A percentile compares a stretch with the other conserved stretches of the same genome.
phyloP scores from a whole-genome alignment of 805 yeast genomes.

The Jamesozyma jinghongensis region DNA sequence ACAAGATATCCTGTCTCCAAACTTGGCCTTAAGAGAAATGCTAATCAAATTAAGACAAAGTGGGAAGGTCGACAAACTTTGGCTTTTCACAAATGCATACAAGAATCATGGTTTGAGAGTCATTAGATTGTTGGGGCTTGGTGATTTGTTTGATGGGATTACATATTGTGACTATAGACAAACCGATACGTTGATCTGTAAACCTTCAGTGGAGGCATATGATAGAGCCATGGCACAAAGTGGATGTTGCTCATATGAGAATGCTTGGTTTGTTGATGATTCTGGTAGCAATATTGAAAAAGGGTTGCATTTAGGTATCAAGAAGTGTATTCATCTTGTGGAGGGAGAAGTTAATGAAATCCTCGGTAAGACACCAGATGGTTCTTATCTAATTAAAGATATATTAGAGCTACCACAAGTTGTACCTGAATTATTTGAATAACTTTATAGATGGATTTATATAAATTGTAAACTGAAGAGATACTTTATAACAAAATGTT shows the following conservation, averaged over 20 bases:
- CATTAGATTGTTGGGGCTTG: slow-evolving; percentile 69
- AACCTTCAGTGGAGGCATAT: slow-evolving; percentile 74
- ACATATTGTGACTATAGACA: slow-evolving; percentile 80
- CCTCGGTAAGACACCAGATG: slow-evolving; percentile 32
- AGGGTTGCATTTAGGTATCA: slow-evolving; percentile 65
- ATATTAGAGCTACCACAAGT: slow-evolving; percentile 41
- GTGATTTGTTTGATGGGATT: slow-evolving; percentile 90
- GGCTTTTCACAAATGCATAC: slow-evolving; percentile 95
- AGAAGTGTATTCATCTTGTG: slow-evolving; percentile 61
- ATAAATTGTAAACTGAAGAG: too few relatives aligned
- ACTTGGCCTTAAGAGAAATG: slow-evolving; percentile 44
- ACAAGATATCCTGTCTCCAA: slow-evolving; percentile 64
- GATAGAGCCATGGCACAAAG: slow-evolving; percentile 57
- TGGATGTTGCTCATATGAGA: slow-evolving; percentile 31
- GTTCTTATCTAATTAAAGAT: slow-evolving; percentile 46
- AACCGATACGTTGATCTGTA: slow-evolving; percentile 62
- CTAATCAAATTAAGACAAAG: slow-evolving; percentile 35
- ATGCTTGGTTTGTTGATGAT: slow-evolving; percentile 79
- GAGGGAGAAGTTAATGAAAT: slow-evolving; percentile 50
- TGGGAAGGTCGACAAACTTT: slow-evolving; percentile 59
- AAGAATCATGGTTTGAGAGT: slow-evolving; percentile 82
- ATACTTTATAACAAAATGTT: too few relatives aligned
- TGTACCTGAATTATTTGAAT: slow-evolving; percentile 42
- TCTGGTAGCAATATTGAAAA: slow-evolving; percentile 70
- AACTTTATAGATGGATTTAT: background rate